A percentile compares a stretch with the other conserved stretches of the same genome.
Conservation (phyloP, 805 yeast genomes). For the Metschnikowia drakensbergensis region DNA sequence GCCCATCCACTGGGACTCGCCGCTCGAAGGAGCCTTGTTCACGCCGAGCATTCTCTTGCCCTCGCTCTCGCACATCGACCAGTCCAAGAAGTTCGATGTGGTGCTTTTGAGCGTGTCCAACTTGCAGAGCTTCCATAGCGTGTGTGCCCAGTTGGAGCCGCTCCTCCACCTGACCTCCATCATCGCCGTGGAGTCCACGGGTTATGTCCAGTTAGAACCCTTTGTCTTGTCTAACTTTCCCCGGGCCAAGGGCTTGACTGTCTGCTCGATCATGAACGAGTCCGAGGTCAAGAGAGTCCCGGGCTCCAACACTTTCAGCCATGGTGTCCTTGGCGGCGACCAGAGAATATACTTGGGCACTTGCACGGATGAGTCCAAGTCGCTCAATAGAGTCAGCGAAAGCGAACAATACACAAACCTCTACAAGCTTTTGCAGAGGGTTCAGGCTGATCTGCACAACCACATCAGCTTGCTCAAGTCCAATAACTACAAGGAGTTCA, state of each 20-base stretch:
- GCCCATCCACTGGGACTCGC: slow-evolving; percentile 21
- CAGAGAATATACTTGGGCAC: slow-evolving; percentile 44
- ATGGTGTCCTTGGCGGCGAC: slow-evolving; percentile 32
- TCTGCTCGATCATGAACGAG: slow-evolving; percentile 60
- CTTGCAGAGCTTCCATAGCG: slow-evolving; percentile 37
- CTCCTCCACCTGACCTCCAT: slow-evolving; percentile 40
- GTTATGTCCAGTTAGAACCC: slow-evolving; percentile 69
- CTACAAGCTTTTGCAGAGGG: slow-evolving; percentile 31
- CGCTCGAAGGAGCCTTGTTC: slow-evolving; percentile 13
- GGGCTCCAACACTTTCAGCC: slow-evolving; percentile 23
- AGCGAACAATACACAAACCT: slow-evolving; percentile 14
- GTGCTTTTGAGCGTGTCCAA: slow-evolving; percentile 34
- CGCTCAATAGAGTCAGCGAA: slow-evolving; percentile 10
- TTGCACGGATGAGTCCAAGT: slow-evolving; percentile 17
- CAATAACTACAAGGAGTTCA: slow-evolving; percentile 51
- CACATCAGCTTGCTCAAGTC: slow-evolving; percentile 48
- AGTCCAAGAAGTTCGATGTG: slow-evolving; percentile 27
- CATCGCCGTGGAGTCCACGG: slow-evolving; percentile 64
- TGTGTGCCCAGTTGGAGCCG: slow-evolving; percentile 24
- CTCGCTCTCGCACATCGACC: slow-evolving; percentile 14
- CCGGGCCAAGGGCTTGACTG: slow-evolving; percentile 27
- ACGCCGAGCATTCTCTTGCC: slow-evolving; percentile 17
- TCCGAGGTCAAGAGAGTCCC: slow-evolving; percentile 46
- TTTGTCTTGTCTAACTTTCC: slow-evolving; percentile 49
- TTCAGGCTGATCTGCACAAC: slow-evolving; percentile 32